These are phyloP conservation scores for Corylus heterophylla DNA, from an alignment of 306 rosid genomes.

Conservation along the genomic window DNA sequence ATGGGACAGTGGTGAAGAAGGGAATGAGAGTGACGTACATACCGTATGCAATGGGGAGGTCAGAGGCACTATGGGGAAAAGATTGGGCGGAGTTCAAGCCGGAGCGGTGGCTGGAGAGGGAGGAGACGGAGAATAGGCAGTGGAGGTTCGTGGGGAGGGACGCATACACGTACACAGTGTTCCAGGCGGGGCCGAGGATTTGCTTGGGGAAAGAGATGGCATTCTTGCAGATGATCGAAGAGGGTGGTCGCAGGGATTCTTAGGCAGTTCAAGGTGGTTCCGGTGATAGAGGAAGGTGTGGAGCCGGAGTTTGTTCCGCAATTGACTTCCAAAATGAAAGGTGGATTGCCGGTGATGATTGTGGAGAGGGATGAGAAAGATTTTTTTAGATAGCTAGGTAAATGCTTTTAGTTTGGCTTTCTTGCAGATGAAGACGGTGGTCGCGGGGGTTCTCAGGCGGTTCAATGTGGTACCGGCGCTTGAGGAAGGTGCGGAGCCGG, in stretches of 20 bases:
- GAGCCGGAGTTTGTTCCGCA: conserved; percentile 38
- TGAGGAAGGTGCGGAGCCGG: conserved; percentile 34
- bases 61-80: conserved; percentile 54
- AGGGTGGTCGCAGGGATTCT: conserved; percentile 55
- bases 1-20: conserved; percentile 60
- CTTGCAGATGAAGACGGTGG: conserved; percentile 79
- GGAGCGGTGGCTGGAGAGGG: conserved; percentile 61
- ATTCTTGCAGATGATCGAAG: conserved; percentile 85
- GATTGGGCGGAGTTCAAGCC: conserved; percentile 67
- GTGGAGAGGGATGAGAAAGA: conserved; percentile 12
- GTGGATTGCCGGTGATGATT: conserved; percentile 60
- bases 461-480: conserved; percentile 51
- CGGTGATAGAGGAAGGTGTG: conserved; percentile 8
- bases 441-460: conserved; percentile 44
- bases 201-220: conserved; percentile 94
- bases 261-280: conserved; percentile 52
- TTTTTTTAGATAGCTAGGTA: too few species aligned
- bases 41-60: conserved; percentile 66
- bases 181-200: conserved; percentile 84
- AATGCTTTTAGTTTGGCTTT: conserved; percentile 48
- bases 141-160: conserved; percentile 60
- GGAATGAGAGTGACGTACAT: conserved; percentile 61
- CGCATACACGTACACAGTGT: conserved; percentile 57
- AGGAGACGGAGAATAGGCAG: neutral
- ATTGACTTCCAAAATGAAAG: conserved; percentile 55